These are phyloP conservation scores for Echinosophora koreensis DNA, from an alignment of 306 rosid genomes.

Conservation along the genomic window DNA sequence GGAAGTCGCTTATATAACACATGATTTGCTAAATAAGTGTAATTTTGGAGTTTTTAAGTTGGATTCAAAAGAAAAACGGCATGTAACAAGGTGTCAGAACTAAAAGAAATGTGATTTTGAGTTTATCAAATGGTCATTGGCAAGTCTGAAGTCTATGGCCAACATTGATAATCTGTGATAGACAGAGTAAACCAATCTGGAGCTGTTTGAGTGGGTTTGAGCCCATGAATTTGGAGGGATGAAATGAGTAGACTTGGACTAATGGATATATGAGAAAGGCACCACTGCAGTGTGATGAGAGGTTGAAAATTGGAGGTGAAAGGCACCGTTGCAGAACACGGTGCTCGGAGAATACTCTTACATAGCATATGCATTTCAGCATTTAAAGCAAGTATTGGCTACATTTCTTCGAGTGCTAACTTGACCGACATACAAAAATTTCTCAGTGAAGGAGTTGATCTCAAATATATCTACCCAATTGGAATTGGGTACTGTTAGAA, in stretches of 20 bases:
- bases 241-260: neutral
- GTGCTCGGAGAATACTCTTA: neutral
- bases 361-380: neutral
- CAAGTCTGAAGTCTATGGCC: slow-evolving; percentile 34
- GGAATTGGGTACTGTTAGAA: neutral
- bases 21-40: neutral
- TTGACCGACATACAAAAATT: neutral
- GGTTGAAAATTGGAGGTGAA: neutral
- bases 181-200: neutral
- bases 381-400: neutral
- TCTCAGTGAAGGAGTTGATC: neutral
- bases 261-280: neutral
- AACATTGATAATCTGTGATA: slow-evolving; percentile 7
- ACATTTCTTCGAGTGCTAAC: neutral
- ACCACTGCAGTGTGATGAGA: neutral
- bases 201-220: too few relatives aligned
- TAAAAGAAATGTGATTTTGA: neutral
- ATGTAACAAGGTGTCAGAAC: neutral
- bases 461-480: neutral
- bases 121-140: neutral
- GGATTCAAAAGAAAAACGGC: neutral
- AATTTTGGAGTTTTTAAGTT: neutral
- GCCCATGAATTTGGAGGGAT: neutral
- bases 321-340: neutral
- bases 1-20: neutral